A percentile compares a stretch with the other conserved stretches of the same genome.
These are phyloP conservation scores for Orbilia quercus DNA, from an alignment of 2,329 filamentous ascomycete genomes.

Conservation along the genomic window DNA sequence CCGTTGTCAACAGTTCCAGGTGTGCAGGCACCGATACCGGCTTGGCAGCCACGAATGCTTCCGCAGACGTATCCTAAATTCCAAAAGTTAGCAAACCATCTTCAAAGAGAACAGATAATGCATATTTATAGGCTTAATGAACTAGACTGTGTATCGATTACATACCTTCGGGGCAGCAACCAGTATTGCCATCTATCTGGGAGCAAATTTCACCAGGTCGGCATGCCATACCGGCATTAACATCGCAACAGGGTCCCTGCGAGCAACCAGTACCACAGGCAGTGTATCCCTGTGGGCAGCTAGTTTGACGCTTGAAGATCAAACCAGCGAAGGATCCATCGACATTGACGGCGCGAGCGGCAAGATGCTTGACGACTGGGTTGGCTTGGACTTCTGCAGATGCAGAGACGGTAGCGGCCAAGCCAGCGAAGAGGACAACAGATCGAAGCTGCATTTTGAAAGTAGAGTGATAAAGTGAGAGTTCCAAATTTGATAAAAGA, in stretches of 20 bases:
- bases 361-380: slow-evolving; percentile 48
- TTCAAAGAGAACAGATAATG: neutral
- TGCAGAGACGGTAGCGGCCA: slow-evolving; percentile 34
- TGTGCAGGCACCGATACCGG: slow-evolving; percentile 29
- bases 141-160: slow-evolving; percentile 4
- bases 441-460: slow-evolving; percentile 47
- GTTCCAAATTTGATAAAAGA: slow-evolving; percentile 13
- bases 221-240: slow-evolving; percentile 32
- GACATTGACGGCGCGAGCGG: slow-evolving; percentile 39
- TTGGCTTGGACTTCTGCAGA: slow-evolving; percentile 36
- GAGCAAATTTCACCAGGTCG: slow-evolving; percentile 48
- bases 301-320: slow-evolving; percentile 46
- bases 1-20: slow-evolving; percentile 45
- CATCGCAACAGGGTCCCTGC: slow-evolving; percentile 41
- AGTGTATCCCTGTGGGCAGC: slow-evolving; percentile 30
- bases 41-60: slow-evolving; percentile 36
- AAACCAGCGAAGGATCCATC: slow-evolving; percentile 52
- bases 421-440: slow-evolving; percentile 26
- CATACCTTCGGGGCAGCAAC: slow-evolving; percentile 51
- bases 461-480: slow-evolving; percentile 21
- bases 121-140: too few relatives aligned
- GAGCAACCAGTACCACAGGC: slow-evolving; percentile 44
- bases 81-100: slow-evolving; percentile 5
- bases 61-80: slow-evolving; percentile 41
- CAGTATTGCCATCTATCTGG: slow-evolving; percentile 31